A percentile compares a stretch with the other conserved stretches of the same genome.
Conservation (phyloP, 805 yeast species). For the Cyberlindnera misumaiensis region DNA sequence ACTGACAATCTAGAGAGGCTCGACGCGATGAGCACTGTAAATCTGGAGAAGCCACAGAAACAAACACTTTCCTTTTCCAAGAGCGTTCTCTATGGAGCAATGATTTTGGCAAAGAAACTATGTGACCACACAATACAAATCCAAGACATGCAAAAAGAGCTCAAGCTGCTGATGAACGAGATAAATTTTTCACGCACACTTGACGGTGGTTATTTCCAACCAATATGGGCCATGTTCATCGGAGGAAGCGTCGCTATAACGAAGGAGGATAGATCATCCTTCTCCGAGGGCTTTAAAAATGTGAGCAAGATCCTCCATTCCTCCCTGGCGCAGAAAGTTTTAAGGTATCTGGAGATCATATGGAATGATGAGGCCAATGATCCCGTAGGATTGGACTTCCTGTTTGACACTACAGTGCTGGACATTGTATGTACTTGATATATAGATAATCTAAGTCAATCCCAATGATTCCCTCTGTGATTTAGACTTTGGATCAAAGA, state of each 20-base stretch:
- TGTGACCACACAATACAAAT: conserved; percentile 8
- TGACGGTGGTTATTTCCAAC: conserved; percentile 7
- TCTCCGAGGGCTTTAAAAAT: conserved; percentile 8
- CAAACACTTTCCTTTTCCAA: conserved; percentile 14
- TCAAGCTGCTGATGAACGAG: conserved; percentile 8
- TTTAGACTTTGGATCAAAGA: conserved; percentile 41
- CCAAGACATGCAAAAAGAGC: conserved; percentile 11
- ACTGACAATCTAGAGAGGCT: conserved; percentile 2
- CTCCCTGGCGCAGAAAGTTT: conserved; percentile 15
- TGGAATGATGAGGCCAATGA: conserved; percentile 17
- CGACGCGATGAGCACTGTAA: not conserved
- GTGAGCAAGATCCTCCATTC: conserved; percentile 15
- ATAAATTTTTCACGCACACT: conserved; percentile 7
- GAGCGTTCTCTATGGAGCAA: conserved; percentile 10
- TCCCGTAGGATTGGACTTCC: conserved; percentile 18
- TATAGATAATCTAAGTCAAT: conserved; percentile 4
- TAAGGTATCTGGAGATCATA: conserved; percentile 19
- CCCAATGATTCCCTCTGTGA: conserved; percentile 50
- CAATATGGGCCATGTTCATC: conserved; percentile 21
- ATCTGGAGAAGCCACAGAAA: conserved; percentile 7
- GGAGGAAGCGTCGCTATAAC: conserved; percentile 17
- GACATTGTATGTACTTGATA: conserved; percentile 16
- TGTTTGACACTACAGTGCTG: conserved; percentile 21
- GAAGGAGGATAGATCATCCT: conserved; percentile 9
- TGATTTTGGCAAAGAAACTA: conserved; percentile 15